phyloP scores from a whole-genome alignment of 2,329 filamentous ascomycete genomes.

The Cladosporium sp. region DNA sequence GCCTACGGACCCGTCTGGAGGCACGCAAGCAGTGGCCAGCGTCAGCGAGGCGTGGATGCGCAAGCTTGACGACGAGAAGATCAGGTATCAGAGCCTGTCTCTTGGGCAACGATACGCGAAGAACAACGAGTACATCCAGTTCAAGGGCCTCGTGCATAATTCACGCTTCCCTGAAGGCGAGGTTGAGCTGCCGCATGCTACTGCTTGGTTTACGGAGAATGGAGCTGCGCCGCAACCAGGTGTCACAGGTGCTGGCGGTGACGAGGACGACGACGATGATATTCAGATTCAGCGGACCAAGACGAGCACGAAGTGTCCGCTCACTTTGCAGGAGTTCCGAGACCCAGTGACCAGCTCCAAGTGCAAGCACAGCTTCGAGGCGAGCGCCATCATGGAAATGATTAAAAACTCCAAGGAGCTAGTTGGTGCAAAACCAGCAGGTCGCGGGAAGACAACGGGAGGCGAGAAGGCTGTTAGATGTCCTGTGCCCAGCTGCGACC shows the following conservation, averaged over 20 bases:
- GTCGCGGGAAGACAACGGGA: conserved; percentile 23
- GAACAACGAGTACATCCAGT: conserved; percentile 62
- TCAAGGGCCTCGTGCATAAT: conserved; percentile 63
- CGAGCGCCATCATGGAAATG: conserved; percentile 60
- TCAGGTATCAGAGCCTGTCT: conserved; percentile 44
- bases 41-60: conserved; percentile 40
- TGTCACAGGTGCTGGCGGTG: conserved; percentile 41
- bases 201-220: conserved; percentile 62
- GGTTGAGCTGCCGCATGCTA: conserved; percentile 55
- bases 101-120: conserved; percentile 53
- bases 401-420: conserved; percentile 34
- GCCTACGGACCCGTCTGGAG: conserved; percentile 41
- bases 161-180: conserved; percentile 56
- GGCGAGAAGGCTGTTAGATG: conserved; percentile 52
- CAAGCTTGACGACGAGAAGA: conserved; percentile 43
- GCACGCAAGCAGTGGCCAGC: conserved; percentile 38
- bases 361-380: conserved; percentile 75
- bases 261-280: conserved; percentile 65
- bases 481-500: conserved; percentile 64
- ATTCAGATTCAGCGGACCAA: conserved; percentile 65
- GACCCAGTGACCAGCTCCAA: conserved; percentile 66
- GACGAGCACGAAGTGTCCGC: conserved; percentile 67
- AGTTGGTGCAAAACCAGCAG: conserved; percentile 21
- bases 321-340: conserved; percentile 64
- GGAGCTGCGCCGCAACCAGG: conserved; percentile 47